Evolutionary conservation across 164 flowering plant genomes (phyloP).

Genomic region (Sextonia rubra): DNA sequence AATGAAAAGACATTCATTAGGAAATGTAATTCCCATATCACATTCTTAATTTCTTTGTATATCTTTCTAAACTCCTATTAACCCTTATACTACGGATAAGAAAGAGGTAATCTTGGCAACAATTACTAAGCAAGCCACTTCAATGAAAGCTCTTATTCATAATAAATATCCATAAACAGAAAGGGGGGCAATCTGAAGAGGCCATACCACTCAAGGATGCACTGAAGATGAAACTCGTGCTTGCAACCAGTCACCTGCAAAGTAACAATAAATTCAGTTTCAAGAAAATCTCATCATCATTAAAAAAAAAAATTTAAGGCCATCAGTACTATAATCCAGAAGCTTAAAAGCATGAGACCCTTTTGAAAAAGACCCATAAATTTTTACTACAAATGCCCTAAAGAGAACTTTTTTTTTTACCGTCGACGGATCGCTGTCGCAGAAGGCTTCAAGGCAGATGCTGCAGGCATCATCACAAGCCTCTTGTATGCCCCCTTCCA

Average conservation of each 20-base stretch:
- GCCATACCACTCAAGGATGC: conserved; percentile 86
- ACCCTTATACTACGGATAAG: neutral
- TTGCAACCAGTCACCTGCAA: conserved; percentile 85
- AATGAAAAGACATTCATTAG: too few species aligned
- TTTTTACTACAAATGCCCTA: neutral
- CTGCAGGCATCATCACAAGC: conserved; percentile 99
- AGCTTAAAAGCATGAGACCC: neutral
- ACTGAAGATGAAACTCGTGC: conserved; percentile 98
- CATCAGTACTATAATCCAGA: neutral
- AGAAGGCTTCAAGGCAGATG: conserved; percentile 86
- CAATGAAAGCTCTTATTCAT: neutral
- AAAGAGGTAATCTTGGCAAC: too few species aligned
- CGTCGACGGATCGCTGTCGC: conserved; percentile 85
- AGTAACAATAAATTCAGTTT: neutral
- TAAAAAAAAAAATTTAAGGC: neutral
- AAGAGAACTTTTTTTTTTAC: conserved; percentile 24
- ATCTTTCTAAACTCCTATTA: neutral
- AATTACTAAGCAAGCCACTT: too few species aligned
- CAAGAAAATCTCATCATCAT: neutral
- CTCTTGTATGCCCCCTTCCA: conserved; percentile 94
- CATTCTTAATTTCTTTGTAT: neutral
- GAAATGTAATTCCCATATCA: neutral
- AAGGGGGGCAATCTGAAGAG: neutral
- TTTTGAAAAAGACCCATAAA: neutral
- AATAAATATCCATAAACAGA: neutral